Evolutionary conservation across 2,329 filamentous ascomycete species (phyloP).

Genomic region (Basipetospora chlamydospora): DNA sequence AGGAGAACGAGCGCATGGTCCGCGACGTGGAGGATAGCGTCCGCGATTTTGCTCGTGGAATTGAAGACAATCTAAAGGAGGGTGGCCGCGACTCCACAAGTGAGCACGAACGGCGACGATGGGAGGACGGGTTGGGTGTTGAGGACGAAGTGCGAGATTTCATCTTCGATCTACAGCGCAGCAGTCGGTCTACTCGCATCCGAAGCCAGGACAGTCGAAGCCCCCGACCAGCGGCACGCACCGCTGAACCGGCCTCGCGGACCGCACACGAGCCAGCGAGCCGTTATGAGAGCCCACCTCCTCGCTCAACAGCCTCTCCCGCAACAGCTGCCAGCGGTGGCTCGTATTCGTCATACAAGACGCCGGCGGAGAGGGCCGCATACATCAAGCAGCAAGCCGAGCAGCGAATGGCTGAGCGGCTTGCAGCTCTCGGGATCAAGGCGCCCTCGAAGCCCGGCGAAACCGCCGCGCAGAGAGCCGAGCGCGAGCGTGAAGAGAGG

Average conservation of each 20-base stretch:
- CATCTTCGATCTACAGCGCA: conserved; percentile 88
- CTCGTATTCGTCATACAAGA: conserved; percentile 73
- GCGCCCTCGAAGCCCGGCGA: conserved; percentile 67
- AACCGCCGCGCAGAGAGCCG: conserved; percentile 66
- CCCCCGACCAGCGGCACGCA: conserved; percentile 24
- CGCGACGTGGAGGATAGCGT: conserved; percentile 94
- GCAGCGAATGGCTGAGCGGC: conserved; percentile 87
- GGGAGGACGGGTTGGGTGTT: conserved; percentile 91
- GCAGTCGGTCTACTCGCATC: conserved; percentile 62
- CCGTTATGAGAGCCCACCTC: conserved; percentile 27
- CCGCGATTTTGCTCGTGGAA: conserved; percentile 66
- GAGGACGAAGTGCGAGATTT: conserved; percentile 96
- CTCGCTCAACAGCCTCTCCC: conserved; percentile 23
- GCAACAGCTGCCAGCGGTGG: conserved; percentile 38
- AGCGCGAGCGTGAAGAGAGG: conserved; percentile 76
- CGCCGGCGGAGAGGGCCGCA: conserved; percentile 82
- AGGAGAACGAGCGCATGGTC: conserved; percentile 94
- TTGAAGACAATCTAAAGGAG: conserved; percentile 81
- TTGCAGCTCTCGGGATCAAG: conserved; percentile 86
- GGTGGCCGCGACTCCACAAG: conserved; percentile 58
- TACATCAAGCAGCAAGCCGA: conserved; percentile 97
- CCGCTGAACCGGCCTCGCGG: conserved; percentile 28
- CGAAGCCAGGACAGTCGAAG: conserved; percentile 41
- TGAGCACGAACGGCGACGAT: conserved; percentile 82
- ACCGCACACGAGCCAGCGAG: conserved; percentile 30